A percentile compares a stretch with the other conserved stretches of the same genome.
Evolutionary conservation across 2,329 filamentous ascomycete genomes (phyloP).

Genomic region (Penicillium concentricum): DNA sequence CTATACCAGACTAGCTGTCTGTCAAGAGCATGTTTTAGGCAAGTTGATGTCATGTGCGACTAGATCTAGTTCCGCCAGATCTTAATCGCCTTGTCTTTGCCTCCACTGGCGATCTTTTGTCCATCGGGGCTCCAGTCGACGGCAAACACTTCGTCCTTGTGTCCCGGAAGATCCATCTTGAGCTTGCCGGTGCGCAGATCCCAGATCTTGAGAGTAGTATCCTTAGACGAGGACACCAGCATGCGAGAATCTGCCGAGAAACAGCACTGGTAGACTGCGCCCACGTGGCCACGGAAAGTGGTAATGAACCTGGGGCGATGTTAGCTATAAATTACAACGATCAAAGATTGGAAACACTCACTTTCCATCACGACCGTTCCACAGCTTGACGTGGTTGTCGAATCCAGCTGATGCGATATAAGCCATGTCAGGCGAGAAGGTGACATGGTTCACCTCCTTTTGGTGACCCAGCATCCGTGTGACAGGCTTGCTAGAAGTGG

Average conservation of each 20-base stretch:
- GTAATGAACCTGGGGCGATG: constrained; percentile 66
- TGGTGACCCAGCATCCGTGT: constrained; percentile 90
- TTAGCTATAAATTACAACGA: constrained; percentile 13
- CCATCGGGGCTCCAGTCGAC: constrained; percentile 95
- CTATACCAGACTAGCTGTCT: background rate
- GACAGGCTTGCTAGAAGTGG: constrained; percentile 74
- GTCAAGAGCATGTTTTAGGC: background rate
- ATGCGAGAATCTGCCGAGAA: constrained; percentile 92
- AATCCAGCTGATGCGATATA: constrained; percentile 86
- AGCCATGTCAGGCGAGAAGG: constrained; percentile 85
- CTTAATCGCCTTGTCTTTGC: constrained; percentile 78
- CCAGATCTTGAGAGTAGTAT: constrained; percentile 94
- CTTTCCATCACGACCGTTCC: constrained; percentile 72
- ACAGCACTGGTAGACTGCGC: constrained; percentile 85
- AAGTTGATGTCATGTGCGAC: constrained; percentile 1
- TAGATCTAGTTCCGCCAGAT: constrained; percentile 60
- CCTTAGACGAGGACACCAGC: constrained; percentile 82
- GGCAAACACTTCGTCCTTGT: constrained; percentile 89
- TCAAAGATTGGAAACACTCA: constrained; percentile 26
- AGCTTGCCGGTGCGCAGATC: constrained; percentile 83
- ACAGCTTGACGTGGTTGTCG: constrained; percentile 93
- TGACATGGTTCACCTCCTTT: constrained; percentile 94
- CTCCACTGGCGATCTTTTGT: constrained; percentile 82
- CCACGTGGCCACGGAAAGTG: constrained; percentile 85
- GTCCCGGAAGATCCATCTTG: constrained; percentile 78